Evolutionary conservation across 345 rosid genomes (phyloP), one percentile per base, ranked within the genome.

Genomic region (Jatropha curcas): DNA sequence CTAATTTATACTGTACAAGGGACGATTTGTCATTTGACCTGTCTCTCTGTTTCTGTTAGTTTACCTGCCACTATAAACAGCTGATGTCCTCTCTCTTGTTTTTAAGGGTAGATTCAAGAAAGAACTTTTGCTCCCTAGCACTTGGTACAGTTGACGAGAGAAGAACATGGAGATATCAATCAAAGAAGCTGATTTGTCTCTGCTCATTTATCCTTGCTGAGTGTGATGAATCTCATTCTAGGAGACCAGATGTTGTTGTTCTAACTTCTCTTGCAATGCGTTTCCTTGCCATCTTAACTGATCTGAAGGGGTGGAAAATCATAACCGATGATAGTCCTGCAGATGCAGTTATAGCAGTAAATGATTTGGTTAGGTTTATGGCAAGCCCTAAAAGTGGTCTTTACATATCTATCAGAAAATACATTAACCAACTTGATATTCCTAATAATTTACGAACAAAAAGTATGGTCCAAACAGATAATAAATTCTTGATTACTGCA

Each of bases 401-500:
- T 78, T 94, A 88, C 76, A 5, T 67, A 65, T 88, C 97, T 71
- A 52, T 88, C 71, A 84, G 94, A 78, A 82, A 77, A 76, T 89
- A 90, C 82, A 78, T 94, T 60, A 76, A 71, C 70, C 83, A 82
- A 74, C 70, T 87, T 71, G 85, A 84, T 74, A 64, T 74, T 73
- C 68, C 71, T 17, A 69, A 33, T 68, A 55, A 74, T 60, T 45
- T 77, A 20, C 81, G 72, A 63, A 20, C 65, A 55, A 87, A 62
- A 60, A 76, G 20, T 73, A n/a, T 76, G 68, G 76, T 56, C 35
- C 87, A 76, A 66, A 77, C 81, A 2, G 98, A 89, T 81, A 91
- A 89, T 75, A 86, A 77, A 72, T 86, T 94, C 70, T 73, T 92
- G 86, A 86, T 92, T 68, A 92, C 87, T 46, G 92, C 97, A 41